phyloP scores from a whole-genome alignment of 2,329 filamentous ascomycete species.

The Microcyclospora tardicrescens region DNA sequence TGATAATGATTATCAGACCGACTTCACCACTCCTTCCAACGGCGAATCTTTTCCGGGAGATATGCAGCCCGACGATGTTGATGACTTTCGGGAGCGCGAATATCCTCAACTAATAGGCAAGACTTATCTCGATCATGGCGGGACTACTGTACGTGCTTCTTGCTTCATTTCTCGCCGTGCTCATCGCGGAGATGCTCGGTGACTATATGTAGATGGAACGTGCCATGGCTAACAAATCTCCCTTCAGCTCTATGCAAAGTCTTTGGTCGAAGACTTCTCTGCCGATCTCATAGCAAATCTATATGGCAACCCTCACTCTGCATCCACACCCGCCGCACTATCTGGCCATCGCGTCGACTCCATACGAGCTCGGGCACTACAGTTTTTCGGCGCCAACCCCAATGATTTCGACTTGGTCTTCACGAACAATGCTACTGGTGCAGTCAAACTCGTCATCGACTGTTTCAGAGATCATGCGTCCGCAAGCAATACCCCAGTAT shows the following conservation, averaged over 20 bases:
- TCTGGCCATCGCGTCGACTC: constrained; percentile 46
- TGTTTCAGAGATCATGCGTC: constrained; percentile 42
- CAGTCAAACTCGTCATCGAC: constrained; percentile 49
- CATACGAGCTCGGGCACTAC: constrained; percentile 40
- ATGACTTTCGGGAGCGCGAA: constrained; percentile 26
- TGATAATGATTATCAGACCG: constrained; percentile 22
- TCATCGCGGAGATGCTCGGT: no score
- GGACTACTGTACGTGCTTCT: constrained; percentile 25
- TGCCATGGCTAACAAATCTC: constrained; percentile 2
- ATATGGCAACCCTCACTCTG: constrained; percentile 58
- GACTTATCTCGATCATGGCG: constrained; percentile 31
- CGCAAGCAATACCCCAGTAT: constrained; percentile 34
- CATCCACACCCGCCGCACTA: constrained; percentile 45
- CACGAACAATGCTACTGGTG: constrained; percentile 48
- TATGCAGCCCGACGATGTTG: constrained; percentile 24
- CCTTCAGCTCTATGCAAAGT: constrained; percentile 41
- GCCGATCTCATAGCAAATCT: constrained; percentile 42
- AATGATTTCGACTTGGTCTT: constrained; percentile 50
- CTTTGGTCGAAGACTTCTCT: constrained; percentile 44
- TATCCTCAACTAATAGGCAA: constrained; percentile 31
- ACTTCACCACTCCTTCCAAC: constrained; percentile 22
- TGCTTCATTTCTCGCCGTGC: no score
- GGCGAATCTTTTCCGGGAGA: constrained; percentile 18
- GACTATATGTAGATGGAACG: background rate
- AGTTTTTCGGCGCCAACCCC: constrained; percentile 47